These are phyloP conservation scores for Dactylis glomerata DNA, from an alignment of 176 grass and related monocot genomes.

Conservation along the genomic window DNA sequence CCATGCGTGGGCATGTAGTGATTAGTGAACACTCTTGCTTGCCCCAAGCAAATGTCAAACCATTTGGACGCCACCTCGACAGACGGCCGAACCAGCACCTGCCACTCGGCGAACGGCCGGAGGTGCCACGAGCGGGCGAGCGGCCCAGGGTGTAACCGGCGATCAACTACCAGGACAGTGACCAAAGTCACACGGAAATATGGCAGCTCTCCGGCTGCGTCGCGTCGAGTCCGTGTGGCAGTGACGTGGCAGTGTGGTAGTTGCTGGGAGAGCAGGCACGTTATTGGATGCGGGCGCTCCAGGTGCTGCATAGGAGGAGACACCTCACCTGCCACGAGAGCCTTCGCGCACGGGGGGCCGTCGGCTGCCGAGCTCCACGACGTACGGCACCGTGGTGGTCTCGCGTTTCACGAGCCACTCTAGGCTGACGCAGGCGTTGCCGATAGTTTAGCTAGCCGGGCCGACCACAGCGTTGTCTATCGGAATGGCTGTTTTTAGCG, in stretches of 20 bases:
- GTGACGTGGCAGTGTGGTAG: conserved; percentile 6
- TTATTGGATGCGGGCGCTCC: conserved; percentile 27
- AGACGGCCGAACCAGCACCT: not conserved
- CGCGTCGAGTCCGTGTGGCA: not conserved
- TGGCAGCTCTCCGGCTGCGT: not conserved
- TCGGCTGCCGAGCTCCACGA: conserved; percentile 20
- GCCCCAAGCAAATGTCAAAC: not conserved
- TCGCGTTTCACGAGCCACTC: not conserved
- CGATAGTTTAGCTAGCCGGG: not conserved
- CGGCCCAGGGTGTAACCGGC: not conserved
- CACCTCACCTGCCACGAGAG: conserved; percentile 49
- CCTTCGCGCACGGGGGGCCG: not conserved
- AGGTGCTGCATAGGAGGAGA: conserved; percentile 18
- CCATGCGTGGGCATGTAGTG: not conserved
- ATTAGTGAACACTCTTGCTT: not conserved
- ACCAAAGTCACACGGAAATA: not conserved
- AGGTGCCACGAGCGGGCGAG: not conserved
- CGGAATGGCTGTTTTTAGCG: too few species aligned
- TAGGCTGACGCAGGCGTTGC: not conserved
- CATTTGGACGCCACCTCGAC: not conserved
- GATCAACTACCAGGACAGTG: conserved; percentile 27
- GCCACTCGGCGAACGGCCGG: not conserved
- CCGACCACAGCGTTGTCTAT: not conserved
- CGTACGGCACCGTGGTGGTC: not conserved
- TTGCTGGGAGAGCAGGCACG: conserved; percentile 15